Percentiles rank a stretch among this genome's conserved stretches.
phyloP scores from a whole-genome alignment of 495 filamentous ascomycete genomes.

The Podospora pseudopauciseta region DNA sequence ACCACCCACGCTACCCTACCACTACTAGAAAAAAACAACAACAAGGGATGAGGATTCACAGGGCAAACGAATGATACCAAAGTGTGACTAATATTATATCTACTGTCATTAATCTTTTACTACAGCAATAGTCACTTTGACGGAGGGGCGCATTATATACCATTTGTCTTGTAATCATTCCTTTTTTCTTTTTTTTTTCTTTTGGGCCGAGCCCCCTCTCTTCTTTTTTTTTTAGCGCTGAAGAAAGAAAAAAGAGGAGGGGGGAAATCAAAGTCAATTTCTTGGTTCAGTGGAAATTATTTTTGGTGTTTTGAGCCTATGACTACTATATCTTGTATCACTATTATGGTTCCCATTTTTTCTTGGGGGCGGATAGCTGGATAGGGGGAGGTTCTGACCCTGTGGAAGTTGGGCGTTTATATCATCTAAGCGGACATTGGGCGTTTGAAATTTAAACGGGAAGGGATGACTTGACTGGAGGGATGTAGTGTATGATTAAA shows the following conservation, averaged over 20 bases:
- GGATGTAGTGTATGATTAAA: neutral
- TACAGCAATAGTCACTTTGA: neutral
- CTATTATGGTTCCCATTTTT: neutral
- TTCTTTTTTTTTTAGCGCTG: slow-evolving; percentile 4
- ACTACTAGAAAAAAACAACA: slow-evolving; percentile 6
- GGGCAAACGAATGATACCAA: neutral
- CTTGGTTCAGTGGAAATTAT: neutral
- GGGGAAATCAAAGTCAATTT: slow-evolving; percentile 11
- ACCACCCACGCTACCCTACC: neutral
- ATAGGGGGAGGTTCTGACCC: neutral
- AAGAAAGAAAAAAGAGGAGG: slow-evolving; percentile 2
- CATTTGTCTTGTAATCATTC: slow-evolving; percentile 11
- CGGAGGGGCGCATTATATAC: neutral
- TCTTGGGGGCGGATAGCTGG: no score
- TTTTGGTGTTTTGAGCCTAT: neutral
- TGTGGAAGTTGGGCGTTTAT: neutral
- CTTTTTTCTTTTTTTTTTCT: slow-evolving; percentile 9
- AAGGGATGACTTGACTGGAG: neutral
- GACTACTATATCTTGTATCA: neutral
- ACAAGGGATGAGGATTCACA: slow-evolving; percentile 8
- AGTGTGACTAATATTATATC: neutral
- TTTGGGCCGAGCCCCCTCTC: neutral
- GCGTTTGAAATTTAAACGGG: neutral
- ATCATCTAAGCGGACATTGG: neutral
- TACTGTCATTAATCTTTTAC: neutral